phyloP scores from a whole-genome alignment of 169 alveolate genomes.

The Eimeria falciformis region DNA sequence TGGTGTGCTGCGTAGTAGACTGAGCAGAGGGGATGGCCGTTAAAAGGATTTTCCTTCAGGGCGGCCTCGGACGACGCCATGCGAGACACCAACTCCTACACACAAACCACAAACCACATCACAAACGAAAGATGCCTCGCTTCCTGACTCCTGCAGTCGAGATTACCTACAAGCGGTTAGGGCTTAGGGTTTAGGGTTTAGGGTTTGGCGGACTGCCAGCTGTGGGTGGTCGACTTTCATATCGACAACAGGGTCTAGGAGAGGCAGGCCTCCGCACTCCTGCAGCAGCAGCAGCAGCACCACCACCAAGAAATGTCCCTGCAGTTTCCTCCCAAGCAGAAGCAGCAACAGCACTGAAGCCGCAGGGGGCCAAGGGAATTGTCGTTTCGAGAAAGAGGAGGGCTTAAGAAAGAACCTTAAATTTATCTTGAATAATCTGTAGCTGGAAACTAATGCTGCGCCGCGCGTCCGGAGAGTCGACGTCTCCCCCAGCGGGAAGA shows the following conservation, averaged over 20 bases:
- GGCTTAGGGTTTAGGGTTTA: not conserved
- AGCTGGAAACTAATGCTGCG: constrained; percentile 55
- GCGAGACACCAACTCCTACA: constrained; percentile 16
- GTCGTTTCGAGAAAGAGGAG: not conserved
- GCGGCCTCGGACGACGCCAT: constrained; percentile 17
- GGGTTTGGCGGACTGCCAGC: not conserved
- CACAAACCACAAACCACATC: not conserved
- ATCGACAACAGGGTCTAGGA: constrained; percentile 95
- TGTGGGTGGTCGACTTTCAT: constrained; percentile 88
- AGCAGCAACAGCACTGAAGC: constrained; percentile 6
- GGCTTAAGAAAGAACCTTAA: constrained; percentile 10
- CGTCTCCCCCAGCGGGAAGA: constrained; percentile 63
- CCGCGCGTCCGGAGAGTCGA: constrained; percentile 61
- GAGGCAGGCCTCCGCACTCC: constrained; percentile 82
- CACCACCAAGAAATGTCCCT: not conserved
- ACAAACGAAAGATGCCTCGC: not conserved
- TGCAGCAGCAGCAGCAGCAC: constrained; percentile 35
- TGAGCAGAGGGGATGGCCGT: constrained; percentile 44
- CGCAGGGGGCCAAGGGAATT: not conserved
- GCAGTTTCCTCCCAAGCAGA: not conserved
- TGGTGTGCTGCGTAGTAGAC: constrained; percentile 47
- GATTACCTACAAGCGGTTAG: too few relatives aligned
- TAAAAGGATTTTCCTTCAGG: constrained; percentile 24
- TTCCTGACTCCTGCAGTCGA: too few relatives aligned
- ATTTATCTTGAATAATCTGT: constrained; percentile 27